Base-by-base conservation (phyloP, 805 yeast genomes). In the Debaryomyces maramus region DNA sequence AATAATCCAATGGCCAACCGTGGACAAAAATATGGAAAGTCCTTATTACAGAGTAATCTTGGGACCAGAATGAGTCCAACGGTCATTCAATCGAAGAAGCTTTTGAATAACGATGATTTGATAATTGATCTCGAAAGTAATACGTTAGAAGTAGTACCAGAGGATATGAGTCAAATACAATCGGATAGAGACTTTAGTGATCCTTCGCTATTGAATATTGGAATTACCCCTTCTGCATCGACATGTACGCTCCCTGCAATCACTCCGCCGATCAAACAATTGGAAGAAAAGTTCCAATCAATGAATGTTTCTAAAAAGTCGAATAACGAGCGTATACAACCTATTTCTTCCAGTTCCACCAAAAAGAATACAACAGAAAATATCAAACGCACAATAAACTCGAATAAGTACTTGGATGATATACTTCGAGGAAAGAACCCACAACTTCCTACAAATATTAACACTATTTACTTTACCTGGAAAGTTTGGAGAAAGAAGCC, bases 401-500 rank as follows among this genome's bases (percentile, higher is more conserved):
- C 56, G 23, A 51, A 55, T 36, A 56, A 55, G 39, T 58, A 59
- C 33, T 56, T 63, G 18, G 62, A 61, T 40, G 63, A 60, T 36
- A 60, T 65, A 14, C 50, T 63, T 35, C 48, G 47, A 6, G 65
- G 61, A 2, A 54, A 51, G 39, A 54, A 50, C 33, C 52, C 60
- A 10, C 58, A 50, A 33, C 47, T 67, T 2, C 72, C 73, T 1
- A 50, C 61, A 11, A 65, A 58, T 28, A 48, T 67, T 26, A 70
- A 65, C 41, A 75, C 83, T 3, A 80, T 88, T 4, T 88, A 88
- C 55, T 83, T 83, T 55, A 85, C 85, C 52, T 91, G 89, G 77
- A 82, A 79, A 13, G 95, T 91, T 0, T 87, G 88, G 86, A 74
- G 97, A 53, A 78, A 93, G 44, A 91, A 90, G 52, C 90, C 89